phyloP scores from a whole-genome alignment of 2,329 filamentous ascomycete species.

The Furcasterigmium furcatum region DNA sequence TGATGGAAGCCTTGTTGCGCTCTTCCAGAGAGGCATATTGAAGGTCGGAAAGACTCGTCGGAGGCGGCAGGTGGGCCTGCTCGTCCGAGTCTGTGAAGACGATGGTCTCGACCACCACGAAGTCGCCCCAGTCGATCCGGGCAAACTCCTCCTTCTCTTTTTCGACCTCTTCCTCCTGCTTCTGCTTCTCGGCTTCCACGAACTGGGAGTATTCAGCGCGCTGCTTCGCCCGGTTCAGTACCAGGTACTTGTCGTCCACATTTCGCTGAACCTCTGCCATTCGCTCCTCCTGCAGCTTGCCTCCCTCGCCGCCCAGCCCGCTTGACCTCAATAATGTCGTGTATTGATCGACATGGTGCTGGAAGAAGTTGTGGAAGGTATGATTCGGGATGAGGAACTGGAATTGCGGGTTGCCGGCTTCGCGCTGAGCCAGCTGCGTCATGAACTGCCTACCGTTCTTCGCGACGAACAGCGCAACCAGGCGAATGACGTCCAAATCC shows the following conservation, averaged over 20 bases:
- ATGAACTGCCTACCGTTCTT: constrained; percentile 91
- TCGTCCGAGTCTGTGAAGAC: constrained; percentile 89
- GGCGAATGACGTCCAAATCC: constrained; percentile 70
- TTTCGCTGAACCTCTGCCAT: constrained; percentile 72
- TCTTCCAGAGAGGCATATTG: constrained; percentile 94
- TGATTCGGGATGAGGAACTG: constrained; percentile 95
- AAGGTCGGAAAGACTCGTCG: constrained; percentile 84
- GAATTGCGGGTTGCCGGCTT: constrained; percentile 90
- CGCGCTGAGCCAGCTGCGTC: constrained; percentile 83
- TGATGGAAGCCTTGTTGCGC: constrained; percentile 85
- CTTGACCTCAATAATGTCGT: constrained; percentile 70
- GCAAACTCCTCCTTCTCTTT: constrained; percentile 73
- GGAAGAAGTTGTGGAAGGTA: constrained; percentile 94
- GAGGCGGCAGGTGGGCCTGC: constrained; percentile 78
- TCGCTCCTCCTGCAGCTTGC: constrained; percentile 69
- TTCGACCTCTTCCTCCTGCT: constrained; percentile 84
- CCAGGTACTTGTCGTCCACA: constrained; percentile 72
- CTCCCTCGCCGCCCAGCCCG: constrained; percentile 62
- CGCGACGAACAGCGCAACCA: constrained; percentile 89
- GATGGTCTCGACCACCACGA: constrained; percentile 92
- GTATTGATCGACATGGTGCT: constrained; percentile 89
- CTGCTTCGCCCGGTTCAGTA: constrained; percentile 77
- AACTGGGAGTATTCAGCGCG: constrained; percentile 84
- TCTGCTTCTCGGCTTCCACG: constrained; percentile 79
- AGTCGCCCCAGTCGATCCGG: constrained; percentile 97